These are phyloP conservation scores for Diversispora epigaea DNA, from an alignment of 192 early-diverging fungal species.

Conservation along the genomic window DNA sequence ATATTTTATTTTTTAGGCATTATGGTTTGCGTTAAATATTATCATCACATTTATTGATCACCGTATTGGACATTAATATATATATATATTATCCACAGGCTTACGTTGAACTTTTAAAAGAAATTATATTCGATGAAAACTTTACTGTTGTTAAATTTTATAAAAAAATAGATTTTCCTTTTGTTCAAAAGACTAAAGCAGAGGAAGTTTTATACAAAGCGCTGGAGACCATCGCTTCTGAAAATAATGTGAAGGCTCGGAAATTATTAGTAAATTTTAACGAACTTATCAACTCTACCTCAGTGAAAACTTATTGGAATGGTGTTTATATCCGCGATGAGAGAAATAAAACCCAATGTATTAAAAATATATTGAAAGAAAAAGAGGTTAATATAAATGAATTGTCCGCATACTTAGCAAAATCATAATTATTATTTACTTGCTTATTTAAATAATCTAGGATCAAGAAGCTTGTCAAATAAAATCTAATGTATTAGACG, in stretches of 20 bases:
- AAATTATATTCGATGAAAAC: conserved; percentile 22
- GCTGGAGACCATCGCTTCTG: conserved; percentile 16
- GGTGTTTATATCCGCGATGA: conserved; percentile 2
- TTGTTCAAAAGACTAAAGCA: conserved; percentile 21
- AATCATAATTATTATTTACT: conserved; percentile 26
- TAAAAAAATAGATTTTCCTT: conserved; percentile 26
- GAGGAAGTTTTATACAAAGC: conserved; percentile 19
- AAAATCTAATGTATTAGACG: conserved; percentile 28
- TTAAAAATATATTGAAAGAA: conserved; percentile 22
- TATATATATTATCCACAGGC: conserved; percentile 28
- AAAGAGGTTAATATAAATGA: conserved; percentile 18
- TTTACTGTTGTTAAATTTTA: conserved; percentile 25
- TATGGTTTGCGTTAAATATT: conserved; percentile 18
- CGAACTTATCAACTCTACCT: conserved; percentile 24
- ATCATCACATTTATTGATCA: conserved; percentile 7
- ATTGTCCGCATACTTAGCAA: conserved; percentile 4
- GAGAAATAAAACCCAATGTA: conserved; percentile 17
- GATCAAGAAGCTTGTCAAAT: conserved; percentile 28
- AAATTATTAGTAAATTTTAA: conserved; percentile 26
- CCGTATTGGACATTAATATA: conserved; percentile 25
- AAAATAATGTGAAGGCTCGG: conserved; percentile 19
- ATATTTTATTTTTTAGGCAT: conserved; percentile 26
- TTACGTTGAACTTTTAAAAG: conserved; percentile 30
- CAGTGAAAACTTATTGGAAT: conserved; percentile 16
- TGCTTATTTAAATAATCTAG: conserved; percentile 23